Evolutionary conservation across 345 rosid genomes (phyloP).

Genomic region (Euphorbia tirucalli): DNA sequence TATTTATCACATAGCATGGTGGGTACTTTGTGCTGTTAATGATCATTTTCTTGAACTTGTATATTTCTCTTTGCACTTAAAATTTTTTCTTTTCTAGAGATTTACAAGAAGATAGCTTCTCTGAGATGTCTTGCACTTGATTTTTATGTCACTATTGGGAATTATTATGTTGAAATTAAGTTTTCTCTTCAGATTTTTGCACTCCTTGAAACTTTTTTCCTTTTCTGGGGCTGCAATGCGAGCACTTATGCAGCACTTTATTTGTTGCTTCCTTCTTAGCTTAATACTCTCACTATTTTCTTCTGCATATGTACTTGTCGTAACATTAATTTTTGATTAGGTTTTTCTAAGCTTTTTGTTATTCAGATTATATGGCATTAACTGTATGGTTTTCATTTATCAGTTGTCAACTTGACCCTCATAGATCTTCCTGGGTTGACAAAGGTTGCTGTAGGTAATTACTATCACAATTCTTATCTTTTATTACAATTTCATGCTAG

Average conservation of each 20-base stretch:
- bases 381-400: slow-evolving; percentile 22
- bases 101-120: not conserved
- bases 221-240: not conserved
- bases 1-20: not conserved
- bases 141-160: not conserved
- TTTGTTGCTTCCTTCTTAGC: not conserved
- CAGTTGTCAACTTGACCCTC: slow-evolving; percentile 98
- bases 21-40: not conserved
- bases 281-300: not conserved
- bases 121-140: not conserved
- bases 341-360: not conserved
- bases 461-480: slow-evolving; percentile 16
- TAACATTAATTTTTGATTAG: not conserved
- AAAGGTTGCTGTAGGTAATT: slow-evolving; percentile 97
- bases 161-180: not conserved
- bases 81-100: not conserved
- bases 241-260: not conserved
- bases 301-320: not conserved
- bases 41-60: not conserved
- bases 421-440: slow-evolving; percentile 99
- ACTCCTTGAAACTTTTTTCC: not conserved
- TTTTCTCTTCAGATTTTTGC: not conserved
- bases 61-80: not conserved
- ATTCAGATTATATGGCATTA: slow-evolving; percentile 14
- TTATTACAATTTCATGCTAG: not conserved